A percentile compares a stretch with the other conserved stretches of the same genome.
Conservation (phyloP, 257 asterid species). For the Petunia axillaris region DNA sequence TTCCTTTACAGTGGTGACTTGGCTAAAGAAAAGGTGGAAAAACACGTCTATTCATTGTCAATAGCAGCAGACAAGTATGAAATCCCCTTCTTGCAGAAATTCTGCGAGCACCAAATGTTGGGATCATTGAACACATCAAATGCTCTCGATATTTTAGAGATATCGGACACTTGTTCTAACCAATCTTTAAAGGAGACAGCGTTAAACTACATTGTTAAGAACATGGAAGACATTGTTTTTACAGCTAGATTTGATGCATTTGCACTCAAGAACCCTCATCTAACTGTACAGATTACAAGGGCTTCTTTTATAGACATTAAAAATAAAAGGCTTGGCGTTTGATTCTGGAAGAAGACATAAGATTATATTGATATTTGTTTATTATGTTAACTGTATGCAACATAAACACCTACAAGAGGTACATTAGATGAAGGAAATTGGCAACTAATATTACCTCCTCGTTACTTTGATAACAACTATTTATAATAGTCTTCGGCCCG, state of each 20-base stretch:
- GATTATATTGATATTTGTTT: not conserved
- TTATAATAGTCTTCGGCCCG: not conserved
- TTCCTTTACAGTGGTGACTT: conserved; percentile 74
- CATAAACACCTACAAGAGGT: not conserved
- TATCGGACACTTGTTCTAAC: conserved; percentile 81
- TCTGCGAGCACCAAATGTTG: conserved; percentile 76
- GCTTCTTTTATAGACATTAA: conserved; percentile 82
- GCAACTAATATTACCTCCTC: not conserved
- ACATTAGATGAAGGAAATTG: not conserved
- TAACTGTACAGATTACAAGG: conserved; percentile 87
- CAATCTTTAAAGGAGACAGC: conserved; percentile 67
- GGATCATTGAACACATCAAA: conserved; percentile 62
- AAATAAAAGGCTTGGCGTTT: conserved; percentile 46
- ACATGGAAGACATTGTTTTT: conserved; percentile 89
- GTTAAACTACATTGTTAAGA: conserved; percentile 67
- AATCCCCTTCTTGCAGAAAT: conserved; percentile 70
- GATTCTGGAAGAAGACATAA: not conserved
- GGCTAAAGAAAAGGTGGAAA: conserved; percentile 61
- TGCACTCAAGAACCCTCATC: conserved; percentile 90
- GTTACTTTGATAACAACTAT: not conserved
- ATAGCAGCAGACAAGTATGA: conserved; percentile 89
- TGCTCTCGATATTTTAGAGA: conserved; percentile 75
- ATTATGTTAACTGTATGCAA: not conserved
- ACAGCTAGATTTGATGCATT: conserved; percentile 73
- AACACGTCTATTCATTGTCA: conserved; percentile 72